Percentiles rank a stretch among this genome's conserved stretches.
These are phyloP conservation scores for Talaromyces wortmannii DNA, from an alignment of 495 filamentous ascomycete species.

Conservation along the genomic window DNA sequence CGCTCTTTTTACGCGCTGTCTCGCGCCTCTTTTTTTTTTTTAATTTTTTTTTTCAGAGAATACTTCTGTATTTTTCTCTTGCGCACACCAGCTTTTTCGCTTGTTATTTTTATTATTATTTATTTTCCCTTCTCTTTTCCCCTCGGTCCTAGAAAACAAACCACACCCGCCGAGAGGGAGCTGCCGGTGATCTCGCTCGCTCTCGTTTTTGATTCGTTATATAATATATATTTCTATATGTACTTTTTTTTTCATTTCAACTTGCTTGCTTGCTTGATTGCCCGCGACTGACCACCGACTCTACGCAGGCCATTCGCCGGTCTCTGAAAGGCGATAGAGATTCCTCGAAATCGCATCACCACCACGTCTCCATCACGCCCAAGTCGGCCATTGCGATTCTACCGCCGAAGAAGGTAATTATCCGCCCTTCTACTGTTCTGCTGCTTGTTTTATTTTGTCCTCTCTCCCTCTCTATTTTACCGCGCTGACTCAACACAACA, in stretches of 20 bases:
- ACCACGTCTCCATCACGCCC: conserved; percentile 81
- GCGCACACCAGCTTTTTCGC: conserved; percentile 8
- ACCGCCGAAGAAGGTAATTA: conserved; percentile 85
- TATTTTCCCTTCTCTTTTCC: conserved; percentile 4
- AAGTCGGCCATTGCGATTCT: conserved; percentile 94
- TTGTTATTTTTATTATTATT: too few relatives aligned
- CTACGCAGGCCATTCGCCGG: conserved; percentile 63
- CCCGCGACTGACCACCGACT: conserved; percentile 7
- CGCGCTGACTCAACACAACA: conserved; percentile 23
- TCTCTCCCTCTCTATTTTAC: conserved; percentile 7
- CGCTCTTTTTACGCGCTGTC: conserved; percentile 11
- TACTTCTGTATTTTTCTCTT: too few relatives aligned
- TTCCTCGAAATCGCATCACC: conserved; percentile 59
- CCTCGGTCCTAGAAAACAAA: background rate
- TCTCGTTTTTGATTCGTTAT: too few relatives aligned
- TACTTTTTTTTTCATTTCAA: background rate
- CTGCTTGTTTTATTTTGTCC: conserved; percentile 1
- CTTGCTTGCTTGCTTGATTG: conserved; percentile 8
- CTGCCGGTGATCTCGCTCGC: too few relatives aligned
- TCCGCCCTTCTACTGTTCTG: background rate
- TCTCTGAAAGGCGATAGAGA: conserved; percentile 85
- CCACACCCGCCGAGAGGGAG: too few relatives aligned
- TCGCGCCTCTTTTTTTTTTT: conserved; percentile 8
- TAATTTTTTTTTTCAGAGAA: background rate
- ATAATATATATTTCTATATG: background rate